Evolutionary conservation across 805 yeast species (phyloP), one percentile per base, ranked within the genome.

Genomic region (Allodekkera sacchari): DNA sequence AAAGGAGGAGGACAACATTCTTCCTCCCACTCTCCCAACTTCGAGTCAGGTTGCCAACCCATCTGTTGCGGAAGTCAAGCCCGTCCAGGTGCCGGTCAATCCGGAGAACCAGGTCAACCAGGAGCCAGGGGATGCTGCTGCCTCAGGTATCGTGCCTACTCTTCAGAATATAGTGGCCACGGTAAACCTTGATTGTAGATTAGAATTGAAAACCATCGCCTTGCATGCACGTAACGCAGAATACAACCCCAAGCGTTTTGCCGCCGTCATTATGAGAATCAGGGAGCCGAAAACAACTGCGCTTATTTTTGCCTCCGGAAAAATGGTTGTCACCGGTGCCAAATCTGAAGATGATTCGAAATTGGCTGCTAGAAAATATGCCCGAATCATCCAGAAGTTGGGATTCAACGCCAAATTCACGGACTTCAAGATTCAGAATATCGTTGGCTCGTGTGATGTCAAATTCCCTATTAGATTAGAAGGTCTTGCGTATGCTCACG

Each of bases 251-350:
- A 85, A 83, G 52, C 94, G 98, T 66, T 92, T 92, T 66, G 98
- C 98, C 10, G 98, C 98, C 37, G 98, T 92, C 30, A 92, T 92
- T 47, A 92, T 92, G 98, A 83, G 98, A 70, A 92, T 92, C 47
- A 76, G 98, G 61, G 98, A 92, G 57, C 98, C 98, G 12, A 92
- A 92, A 59, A 92, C 98, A 1, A 92, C 98, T 2, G 97, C 98
- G 0, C 68, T 92, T 45, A 92, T 92, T 44, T 92, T 92, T 59
- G 98, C 98, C 2, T 87, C 96, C 2, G 98, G 98, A 51, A 92
- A 92, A 60, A 92, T 92, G 98, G 98, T 92, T 45, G 98, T 92
- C 11, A 92, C 97, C 19, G 98, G 98, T 73, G 98, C 98, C 16
- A 92, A 92, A 59, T 82, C 95, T 22, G 98, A 92, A 58, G 97